A percentile compares a stretch with the other conserved stretches of the same genome.
These are phyloP conservation scores for Solanum megistacrolobum DNA, from an alignment of 257 asterid species.

Conservation along the genomic window DNA sequence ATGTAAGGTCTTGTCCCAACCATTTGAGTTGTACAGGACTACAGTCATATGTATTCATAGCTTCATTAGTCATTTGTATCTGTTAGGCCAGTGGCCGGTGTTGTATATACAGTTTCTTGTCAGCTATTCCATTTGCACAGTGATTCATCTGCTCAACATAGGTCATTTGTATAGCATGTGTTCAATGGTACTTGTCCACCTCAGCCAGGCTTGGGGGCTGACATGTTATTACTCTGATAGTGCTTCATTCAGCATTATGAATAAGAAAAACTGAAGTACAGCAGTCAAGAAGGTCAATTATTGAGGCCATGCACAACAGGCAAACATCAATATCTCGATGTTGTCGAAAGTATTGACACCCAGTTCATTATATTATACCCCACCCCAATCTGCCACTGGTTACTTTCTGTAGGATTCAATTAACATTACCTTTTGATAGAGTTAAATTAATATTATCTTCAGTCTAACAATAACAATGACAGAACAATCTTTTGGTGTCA, in stretches of 20 bases:
- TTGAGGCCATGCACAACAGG: neutral
- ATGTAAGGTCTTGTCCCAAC: neutral
- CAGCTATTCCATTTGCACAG: neutral
- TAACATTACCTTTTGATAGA: neutral
- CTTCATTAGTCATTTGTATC: neutral
- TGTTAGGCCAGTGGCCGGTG: neutral
- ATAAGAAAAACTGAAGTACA: neutral
- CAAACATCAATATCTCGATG: neutral
- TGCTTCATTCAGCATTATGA: neutral
- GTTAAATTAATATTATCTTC: neutral
- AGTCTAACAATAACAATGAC: neutral
- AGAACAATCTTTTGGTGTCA: neutral
- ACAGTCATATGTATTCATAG: neutral
- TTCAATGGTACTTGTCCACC: neutral
- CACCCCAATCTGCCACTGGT: neutral
- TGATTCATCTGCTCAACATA: neutral
- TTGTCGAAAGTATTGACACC: neutral
- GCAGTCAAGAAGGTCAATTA: neutral
- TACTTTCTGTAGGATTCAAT: neutral
- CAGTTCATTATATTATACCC: neutral
- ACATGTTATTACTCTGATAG: neutral
- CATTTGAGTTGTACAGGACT: neutral
- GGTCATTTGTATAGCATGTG: neutral
- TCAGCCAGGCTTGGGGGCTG: neutral
- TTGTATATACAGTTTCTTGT: neutral